phyloP scores from a whole-genome alignment of 192 early-diverging fungal genomes.

The Coemansia interrupta region DNA sequence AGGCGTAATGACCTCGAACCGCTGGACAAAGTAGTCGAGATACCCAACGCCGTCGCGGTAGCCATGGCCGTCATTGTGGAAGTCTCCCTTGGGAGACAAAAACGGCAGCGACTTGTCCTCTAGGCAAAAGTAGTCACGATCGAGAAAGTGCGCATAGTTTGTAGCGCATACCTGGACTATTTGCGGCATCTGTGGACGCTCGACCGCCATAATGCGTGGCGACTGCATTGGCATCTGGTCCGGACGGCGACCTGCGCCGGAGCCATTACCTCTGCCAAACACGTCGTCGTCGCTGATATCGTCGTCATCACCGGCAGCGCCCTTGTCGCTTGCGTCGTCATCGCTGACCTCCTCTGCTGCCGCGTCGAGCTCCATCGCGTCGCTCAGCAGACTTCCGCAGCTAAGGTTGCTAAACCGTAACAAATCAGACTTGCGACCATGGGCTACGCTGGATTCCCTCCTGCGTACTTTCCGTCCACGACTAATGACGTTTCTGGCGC shows the following conservation, averaged over 20 bases:
- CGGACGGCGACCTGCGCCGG: slow-evolving; percentile 5
- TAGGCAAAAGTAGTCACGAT: slow-evolving; percentile 36
- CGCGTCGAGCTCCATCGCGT: slow-evolving; percentile 20
- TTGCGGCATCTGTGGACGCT: slow-evolving; percentile 52
- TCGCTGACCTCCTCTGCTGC: background rate
- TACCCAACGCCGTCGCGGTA: slow-evolving; percentile 42
- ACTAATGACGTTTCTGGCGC: background rate
- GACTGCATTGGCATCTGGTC: slow-evolving; percentile 15
- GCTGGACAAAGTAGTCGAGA: slow-evolving; percentile 65
- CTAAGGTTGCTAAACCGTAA: background rate
- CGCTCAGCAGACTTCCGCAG: slow-evolving; percentile 16
- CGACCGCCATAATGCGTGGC: slow-evolving; percentile 26
- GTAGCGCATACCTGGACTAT: slow-evolving; percentile 46
- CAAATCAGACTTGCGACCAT: background rate
- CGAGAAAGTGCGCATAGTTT: slow-evolving; percentile 48
- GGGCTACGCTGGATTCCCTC: background rate
- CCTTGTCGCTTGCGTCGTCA: slow-evolving; percentile 1
- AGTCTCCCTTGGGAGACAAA: slow-evolving; percentile 31
- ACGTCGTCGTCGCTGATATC: slow-evolving; percentile 28
- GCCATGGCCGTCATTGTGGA: slow-evolving; percentile 31
- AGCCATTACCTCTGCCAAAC: slow-evolving; percentile 14
- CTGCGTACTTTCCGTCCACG: no score
- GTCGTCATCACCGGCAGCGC: background rate
- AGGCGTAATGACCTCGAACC: slow-evolving; percentile 62
- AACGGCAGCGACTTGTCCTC: slow-evolving; percentile 31